A percentile compares a stretch with the other conserved stretches of the same genome.
These are phyloP conservation scores for Pseudohalonectria lignicola DNA, from an alignment of 2,329 filamentous ascomycete genomes.

Conservation along the genomic window DNA sequence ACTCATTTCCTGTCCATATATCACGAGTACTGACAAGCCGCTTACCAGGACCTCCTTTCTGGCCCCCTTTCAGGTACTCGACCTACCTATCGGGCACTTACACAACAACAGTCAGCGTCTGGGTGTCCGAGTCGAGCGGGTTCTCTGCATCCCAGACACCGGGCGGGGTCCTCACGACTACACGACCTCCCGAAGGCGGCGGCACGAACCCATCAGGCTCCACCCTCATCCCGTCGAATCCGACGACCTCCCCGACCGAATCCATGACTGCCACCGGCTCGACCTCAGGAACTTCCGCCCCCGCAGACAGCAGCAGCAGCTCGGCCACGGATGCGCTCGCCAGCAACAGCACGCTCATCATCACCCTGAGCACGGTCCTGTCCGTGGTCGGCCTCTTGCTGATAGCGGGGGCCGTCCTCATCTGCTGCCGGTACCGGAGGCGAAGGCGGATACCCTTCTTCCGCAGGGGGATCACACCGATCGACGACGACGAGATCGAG, in stretches of 20 bases:
- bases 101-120: too few species aligned
- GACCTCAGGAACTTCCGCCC: not conserved
- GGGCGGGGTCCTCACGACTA: too few species aligned
- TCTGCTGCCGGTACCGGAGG: slow-evolving; percentile 27
- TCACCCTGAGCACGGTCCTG: slow-evolving; percentile 37
- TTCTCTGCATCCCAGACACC: too few species aligned
- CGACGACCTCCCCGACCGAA: not conserved
- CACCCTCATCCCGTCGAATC: too few species aligned
- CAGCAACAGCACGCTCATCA: slow-evolving; percentile 27
- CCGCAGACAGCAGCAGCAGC: not conserved
- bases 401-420: slow-evolving; percentile 22
- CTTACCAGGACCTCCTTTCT: not conserved
- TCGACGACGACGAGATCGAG: slow-evolving; percentile 55
- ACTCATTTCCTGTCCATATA: too few species aligned
- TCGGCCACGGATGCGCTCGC: too few species aligned
- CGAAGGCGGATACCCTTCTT: slow-evolving; percentile 29
- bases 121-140: too few species aligned
- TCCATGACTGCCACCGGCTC: not conserved
- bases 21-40: too few species aligned
- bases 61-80: not conserved
- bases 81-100: too few species aligned
- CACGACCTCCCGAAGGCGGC: too few species aligned
- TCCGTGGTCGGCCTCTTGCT: slow-evolving; percentile 32
- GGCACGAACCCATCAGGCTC: too few species aligned
- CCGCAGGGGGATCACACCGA: slow-evolving; percentile 46